Evolutionary conservation across 495 filamentous ascomycete genomes (phyloP), one percentile per base, ranked within the genome.

Genomic region (Trichoderma gamsii): DNA sequence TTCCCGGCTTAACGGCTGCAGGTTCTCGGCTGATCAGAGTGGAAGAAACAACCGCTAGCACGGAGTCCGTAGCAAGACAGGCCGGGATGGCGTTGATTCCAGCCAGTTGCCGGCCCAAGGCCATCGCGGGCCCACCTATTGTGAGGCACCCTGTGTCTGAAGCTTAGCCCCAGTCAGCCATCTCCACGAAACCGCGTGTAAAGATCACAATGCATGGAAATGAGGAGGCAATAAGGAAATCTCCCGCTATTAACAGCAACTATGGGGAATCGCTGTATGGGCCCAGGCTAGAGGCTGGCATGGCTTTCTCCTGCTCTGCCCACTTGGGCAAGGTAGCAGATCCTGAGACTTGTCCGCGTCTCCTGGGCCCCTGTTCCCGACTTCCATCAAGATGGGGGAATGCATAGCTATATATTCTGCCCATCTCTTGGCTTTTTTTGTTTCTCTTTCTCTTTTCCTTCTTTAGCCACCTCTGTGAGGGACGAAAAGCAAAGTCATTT

Each of bases 111-210:
- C 56, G 11, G 51, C n/a, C 51, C 51, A 59, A 13, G 9, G 51
- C 51, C 51, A 4, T 52, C 49, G 56, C 25, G 27, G 23, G 23
- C 27, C 56, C 56, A 61, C 56, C 56, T 21, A 29, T 61, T 61
- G 56, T 61, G 56, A 61, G 56, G 56, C 56, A 11, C n/a, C 56
- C 56, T 61, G 23, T 61, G 56, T 61, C 56, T 61, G 56, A 61
- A 61, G 56, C 56, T 61, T 61, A 21, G 56, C 56, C n/a, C 49
- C 35, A 16, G 43, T 11, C 18, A 46, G 43, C 35, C 44, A 49
- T 56, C 51, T n/a, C 51, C 51, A 61, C 56, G n/a, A 61, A 61
- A 32, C 25, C 25, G 25, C 9, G 3, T 32, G 11, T 9, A 61
- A 9, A 27, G 25, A 52, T 23, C 8, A 21, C 49, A 21, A 52